Evolutionary conservation across 768 basidiomycete genomes (phyloP), one percentile per base, ranked within the genome.

Genomic region (Termitomyces sp.): DNA sequence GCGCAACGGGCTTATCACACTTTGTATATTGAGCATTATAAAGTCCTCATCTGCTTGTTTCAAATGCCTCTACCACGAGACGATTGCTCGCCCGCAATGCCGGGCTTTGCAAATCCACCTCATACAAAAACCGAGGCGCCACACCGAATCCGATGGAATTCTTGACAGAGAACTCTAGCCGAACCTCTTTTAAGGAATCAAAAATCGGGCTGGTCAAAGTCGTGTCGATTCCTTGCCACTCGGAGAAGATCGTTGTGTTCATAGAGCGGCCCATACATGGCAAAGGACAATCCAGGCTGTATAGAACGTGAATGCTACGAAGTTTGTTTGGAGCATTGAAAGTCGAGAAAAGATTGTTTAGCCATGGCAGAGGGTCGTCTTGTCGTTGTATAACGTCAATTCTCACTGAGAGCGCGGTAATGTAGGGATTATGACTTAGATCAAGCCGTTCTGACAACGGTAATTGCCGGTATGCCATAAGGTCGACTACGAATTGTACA

Each of bases 221-320:
- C 8, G 54, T 47, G 34, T 70, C 69, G 11, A 69, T 65, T 5
- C 64, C 64, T 19, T 57, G 53, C 68, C 69, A 70, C 30, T 44
- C 60, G 2, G 60, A 58, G 51, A 70, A 68, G 46, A 66, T 64
- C 1, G 62, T 59, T 10, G 65, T 67, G 42, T 66, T 64, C 27
- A 60, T 50, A 9, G 64, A 66, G 28, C 62, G 63, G 54, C 69
- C 67, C 66, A 70, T 69, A 55, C 68, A 70, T 3, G 68, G 68
- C 25, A 62, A 63, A 2, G 69, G 69, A 42, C 69, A 63, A 43
- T 68, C 69, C 0, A 68, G 28, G 35, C 63, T 57, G 56, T 68
- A 69, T 19, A 64, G 54, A 46, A 70, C 57, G 52, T 59, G 58
- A 32, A 68, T 59, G 3, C 42, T 30, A 10, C 59, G 52, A 21